Base-by-base conservation (phyloP, 2,329 filamentous ascomycete species). In the Alternaria angustiovoidea region DNA sequence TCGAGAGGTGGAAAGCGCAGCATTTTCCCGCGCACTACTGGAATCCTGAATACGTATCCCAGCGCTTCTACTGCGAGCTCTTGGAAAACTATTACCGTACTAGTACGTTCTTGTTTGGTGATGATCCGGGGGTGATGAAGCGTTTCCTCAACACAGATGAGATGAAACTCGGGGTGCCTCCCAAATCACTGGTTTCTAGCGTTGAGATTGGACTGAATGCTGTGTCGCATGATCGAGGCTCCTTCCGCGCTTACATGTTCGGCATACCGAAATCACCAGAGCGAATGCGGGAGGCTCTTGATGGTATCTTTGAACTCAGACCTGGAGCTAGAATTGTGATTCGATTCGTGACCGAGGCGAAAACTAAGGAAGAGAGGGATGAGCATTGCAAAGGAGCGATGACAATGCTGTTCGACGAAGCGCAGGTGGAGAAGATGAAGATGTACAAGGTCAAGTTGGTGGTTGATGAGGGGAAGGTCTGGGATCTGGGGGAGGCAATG, bases 181-280 rank as follows among this genome's bases (percentile, higher is more conserved):
- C 68, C 0, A 60, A 55, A 42, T 51, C 60, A 5, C 48, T 71
- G 0, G 64, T 70, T 0, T 54, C 56, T 3, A 66, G 47, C 4
- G 42, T 67, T 1, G 64, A 71, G 5, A 62, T 71, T 2, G 54
- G 61, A 7, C 43, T 71, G 2, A 66, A 64, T 7, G 67, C 68
- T 2, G 59, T 70, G 11, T 61, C 55, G 6, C 61, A 65, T 36
- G 61, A 70, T 16, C 59, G 66, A 7, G 63, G 65, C 1, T 66
- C 67, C 2, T 70, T 68, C n/a, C 55, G 64, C 1, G 64, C 59
- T 8, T 71, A 71, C 34, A 64, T 71, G 30, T 68, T 64, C n/a
- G 66, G 66, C 2, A 53, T 62, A 9, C 58, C 64, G 2, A 68
- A 62, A 36, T 62, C 55, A 26, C 60, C 63, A 1, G 68, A 69